A percentile compares a stretch with the other conserved stretches of the same genome.
Evolutionary conservation across 2,329 filamentous ascomycete genomes (phyloP).

Genomic region (Cladosporium velox): DNA sequence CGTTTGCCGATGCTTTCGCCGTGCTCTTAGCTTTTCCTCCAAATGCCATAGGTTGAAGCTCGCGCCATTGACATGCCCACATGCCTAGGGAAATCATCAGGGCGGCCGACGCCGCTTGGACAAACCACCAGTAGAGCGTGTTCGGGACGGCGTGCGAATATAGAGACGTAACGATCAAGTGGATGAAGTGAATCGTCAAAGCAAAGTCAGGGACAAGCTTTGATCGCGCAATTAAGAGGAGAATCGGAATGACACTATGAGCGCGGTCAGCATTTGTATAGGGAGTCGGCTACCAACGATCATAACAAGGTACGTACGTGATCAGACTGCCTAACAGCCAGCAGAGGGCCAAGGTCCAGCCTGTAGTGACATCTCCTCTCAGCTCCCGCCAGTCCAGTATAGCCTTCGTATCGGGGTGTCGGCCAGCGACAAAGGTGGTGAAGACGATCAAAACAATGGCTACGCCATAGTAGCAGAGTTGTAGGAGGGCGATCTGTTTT

Average conservation of each 20-base stretch:
- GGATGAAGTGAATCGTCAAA: conserved; percentile 80
- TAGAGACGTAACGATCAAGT: conserved; percentile 74
- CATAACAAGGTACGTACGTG: conserved; percentile 51
- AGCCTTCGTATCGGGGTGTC: conserved; percentile 58
- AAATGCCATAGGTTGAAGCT: conserved; percentile 85
- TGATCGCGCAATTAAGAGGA: conserved; percentile 80
- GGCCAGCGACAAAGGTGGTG: conserved; percentile 66
- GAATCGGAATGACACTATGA: conserved; percentile 75
- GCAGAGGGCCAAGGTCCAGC: conserved; percentile 68
- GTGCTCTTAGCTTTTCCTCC: conserved; percentile 56
- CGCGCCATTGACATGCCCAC: conserved; percentile 89
- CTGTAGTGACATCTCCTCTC: conserved; percentile 67
- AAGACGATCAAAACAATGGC: conserved; percentile 66
- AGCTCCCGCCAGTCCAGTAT: conserved; percentile 65
- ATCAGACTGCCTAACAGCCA: conserved; percentile 68
- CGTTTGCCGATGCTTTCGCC: conserved; percentile 10
- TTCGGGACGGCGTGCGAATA: conserved; percentile 76
- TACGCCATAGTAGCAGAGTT: conserved; percentile 64
- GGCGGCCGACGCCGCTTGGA: conserved; percentile 61
- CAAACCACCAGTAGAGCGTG: conserved; percentile 83
- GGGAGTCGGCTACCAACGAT: not conserved
- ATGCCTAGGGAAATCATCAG: conserved; percentile 74
- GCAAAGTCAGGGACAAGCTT: conserved; percentile 96
- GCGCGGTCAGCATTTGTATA: not conserved
- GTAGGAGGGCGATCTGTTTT: conserved; percentile 65